These are phyloP conservation scores for Aspergillus kassunensis DNA, from an alignment of 495 filamentous ascomycete genomes.

Conservation along the genomic window DNA sequence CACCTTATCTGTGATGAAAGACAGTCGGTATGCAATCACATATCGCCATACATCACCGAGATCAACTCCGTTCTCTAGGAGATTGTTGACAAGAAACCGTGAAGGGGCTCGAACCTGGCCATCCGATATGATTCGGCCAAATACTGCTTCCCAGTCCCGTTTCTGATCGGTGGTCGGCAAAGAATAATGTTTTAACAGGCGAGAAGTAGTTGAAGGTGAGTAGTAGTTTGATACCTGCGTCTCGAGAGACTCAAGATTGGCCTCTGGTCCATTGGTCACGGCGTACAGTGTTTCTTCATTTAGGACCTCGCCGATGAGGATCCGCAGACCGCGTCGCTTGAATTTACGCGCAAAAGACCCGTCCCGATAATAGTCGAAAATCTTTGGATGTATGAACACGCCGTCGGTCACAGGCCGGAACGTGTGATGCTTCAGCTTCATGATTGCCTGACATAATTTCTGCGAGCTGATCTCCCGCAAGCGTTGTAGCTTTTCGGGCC, in stretches of 20 bases:
- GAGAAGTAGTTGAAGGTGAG: constrained; percentile 29
- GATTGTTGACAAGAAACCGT: constrained; percentile 22
- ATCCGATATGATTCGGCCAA: constrained; percentile 45
- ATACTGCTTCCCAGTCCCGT: constrained; percentile 40
- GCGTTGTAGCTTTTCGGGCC: constrained; percentile 31
- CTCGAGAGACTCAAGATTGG: constrained; percentile 30
- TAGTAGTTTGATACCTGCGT: constrained; percentile 44
- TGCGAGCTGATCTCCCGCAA: constrained; percentile 29
- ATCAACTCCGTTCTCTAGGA: constrained; percentile 18
- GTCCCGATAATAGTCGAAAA: constrained; percentile 37
- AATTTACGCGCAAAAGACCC: constrained; percentile 41
- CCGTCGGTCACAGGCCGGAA: constrained; percentile 44
- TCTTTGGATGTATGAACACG: constrained; percentile 33
- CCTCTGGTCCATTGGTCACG: constrained; percentile 28
- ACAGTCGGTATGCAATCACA: constrained; percentile 23
- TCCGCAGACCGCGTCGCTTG: constrained; percentile 30
- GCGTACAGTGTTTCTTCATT: constrained; percentile 47
- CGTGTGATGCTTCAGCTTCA: constrained; percentile 35
- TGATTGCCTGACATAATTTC: constrained; percentile 30
- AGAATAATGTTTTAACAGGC: constrained; percentile 34
- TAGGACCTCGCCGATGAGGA: constrained; percentile 46
- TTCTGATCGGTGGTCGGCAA: constrained; percentile 19
- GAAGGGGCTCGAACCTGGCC: constrained; percentile 40
- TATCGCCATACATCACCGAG: constrained; percentile 26
- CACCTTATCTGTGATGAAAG: constrained; percentile 26